phyloP scores from a whole-genome alignment of 2,329 filamentous ascomycete genomes.

The Fusarium aywerte region DNA sequence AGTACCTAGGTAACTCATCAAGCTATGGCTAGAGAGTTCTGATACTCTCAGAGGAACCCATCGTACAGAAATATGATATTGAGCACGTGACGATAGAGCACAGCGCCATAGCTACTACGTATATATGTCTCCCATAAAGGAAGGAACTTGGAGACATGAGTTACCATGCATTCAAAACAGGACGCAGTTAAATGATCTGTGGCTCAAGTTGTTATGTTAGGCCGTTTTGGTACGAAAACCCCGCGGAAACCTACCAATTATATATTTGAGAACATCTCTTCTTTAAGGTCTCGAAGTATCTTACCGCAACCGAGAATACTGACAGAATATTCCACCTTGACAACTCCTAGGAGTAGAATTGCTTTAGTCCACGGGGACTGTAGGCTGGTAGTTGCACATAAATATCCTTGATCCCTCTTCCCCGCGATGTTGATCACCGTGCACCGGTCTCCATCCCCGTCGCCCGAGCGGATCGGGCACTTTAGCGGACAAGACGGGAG shows the following conservation, averaged over 20 bases:
- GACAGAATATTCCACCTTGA: background rate
- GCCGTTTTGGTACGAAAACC: background rate
- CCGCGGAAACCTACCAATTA: constrained; percentile 40
- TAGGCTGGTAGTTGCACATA: background rate
- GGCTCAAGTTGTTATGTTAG: background rate
- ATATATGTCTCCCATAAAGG: background rate
- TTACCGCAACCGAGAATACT: background rate
- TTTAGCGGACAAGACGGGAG: background rate
- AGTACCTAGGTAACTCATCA: background rate
- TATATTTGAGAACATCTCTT: constrained; percentile 6
- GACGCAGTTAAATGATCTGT: background rate
- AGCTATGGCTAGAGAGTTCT: background rate
- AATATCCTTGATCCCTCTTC: constrained; percentile 5
- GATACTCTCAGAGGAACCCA: background rate
- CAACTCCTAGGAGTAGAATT: background rate
- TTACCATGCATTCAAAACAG: background rate
- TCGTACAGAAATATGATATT: background rate
- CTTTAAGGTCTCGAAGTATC: background rate
- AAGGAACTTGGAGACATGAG: background rate
- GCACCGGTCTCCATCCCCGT: constrained; percentile 38
- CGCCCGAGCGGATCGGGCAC: constrained; percentile 37
- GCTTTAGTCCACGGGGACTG: too few species aligned
- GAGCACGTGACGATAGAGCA: background rate
- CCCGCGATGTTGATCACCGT: constrained; percentile 9
- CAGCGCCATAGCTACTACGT: too few species aligned